These are phyloP conservation scores for Fraxinus platypoda DNA, from an alignment of 305 asterid species.

Conservation along the genomic window DNA sequence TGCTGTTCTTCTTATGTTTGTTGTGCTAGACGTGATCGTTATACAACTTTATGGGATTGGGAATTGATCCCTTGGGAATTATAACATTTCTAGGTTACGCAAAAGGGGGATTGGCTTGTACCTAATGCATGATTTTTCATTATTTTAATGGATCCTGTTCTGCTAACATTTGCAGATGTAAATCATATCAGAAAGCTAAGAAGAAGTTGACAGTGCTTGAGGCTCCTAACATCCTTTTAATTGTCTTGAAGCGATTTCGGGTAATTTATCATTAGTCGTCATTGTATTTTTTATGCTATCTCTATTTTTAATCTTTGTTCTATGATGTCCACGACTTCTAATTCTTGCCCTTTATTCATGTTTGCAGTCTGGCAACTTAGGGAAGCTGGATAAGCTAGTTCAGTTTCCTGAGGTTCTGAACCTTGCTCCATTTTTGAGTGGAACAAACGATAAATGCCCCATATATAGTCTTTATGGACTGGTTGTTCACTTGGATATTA, in stretches of 20 bases:
- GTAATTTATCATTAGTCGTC: slow-evolving; percentile 26
- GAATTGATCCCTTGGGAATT: background rate
- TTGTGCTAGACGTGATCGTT: background rate
- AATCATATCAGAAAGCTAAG: slow-evolving; percentile 60
- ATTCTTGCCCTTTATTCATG: background rate
- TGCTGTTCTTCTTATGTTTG: background rate
- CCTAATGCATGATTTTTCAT: background rate
- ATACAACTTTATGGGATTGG: background rate
- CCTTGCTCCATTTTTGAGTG: slow-evolving; percentile 55
- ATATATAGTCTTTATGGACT: slow-evolving; percentile 52
- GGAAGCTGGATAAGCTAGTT: slow-evolving; percentile 49
- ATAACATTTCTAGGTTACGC: background rate
- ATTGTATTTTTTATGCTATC: background rate
- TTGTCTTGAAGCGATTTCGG: slow-evolving; percentile 57
- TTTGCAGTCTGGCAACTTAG: slow-evolving; percentile 52
- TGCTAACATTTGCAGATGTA: slow-evolving; percentile 43
- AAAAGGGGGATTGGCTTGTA: background rate
- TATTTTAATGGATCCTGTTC: slow-evolving; percentile 1
- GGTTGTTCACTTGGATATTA: slow-evolving; percentile 56
- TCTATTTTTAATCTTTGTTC: background rate
- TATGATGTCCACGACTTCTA: background rate
- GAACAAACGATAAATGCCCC: slow-evolving; percentile 44
- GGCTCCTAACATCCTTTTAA: slow-evolving; percentile 64
- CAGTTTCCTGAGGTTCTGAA: slow-evolving; percentile 56
- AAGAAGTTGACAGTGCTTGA: slow-evolving; percentile 50